Evolutionary conservation across 192 early-diverging fungal species (phyloP), one percentile per base, ranked within the genome.

Genomic region (Irineochytrium annulatum): DNA sequence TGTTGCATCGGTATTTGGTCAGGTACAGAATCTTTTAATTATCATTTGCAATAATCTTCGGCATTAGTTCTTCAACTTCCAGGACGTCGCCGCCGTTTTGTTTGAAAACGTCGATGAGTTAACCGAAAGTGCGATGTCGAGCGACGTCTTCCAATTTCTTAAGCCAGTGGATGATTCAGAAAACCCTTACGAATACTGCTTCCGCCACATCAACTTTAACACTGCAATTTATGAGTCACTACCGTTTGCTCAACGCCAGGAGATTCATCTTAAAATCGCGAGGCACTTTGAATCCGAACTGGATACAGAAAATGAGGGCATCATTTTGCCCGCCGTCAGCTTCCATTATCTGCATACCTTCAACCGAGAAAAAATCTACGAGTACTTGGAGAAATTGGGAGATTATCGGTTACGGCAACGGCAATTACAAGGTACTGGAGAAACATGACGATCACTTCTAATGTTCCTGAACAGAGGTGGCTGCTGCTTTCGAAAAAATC

Each of bases 141-240:
- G 52, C 19, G 65, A 67, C 54, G 0, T 24, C 3, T 67, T 67
- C 45, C 49, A 57, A 28, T 67, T 67, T 35, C 30, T 67, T 16
- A 54, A 19, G 26, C 43, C 56, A 29, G 16, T 29, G 17, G 46
- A 45, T 19, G 43, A 57, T 26, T 32, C 49, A 17, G 26, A 32
- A 19, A 60, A 32, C 28, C 52, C 41, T 19, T 60, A 54, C 24
- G 32, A 43, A 41, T 67, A 60, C 28, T 67, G 32, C 20, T 67
- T 67, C 30, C 49, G 57, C 11, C 65, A 67, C 45, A 49, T 60
- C 17, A n/a, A 59, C 16, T 59, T 67, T 35, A 59, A 37, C 48
- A 67, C 51, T 28, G 59, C 65, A 13, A 67, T 67, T 43, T 67
- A 67, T 37, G 65, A 57, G n/a, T 67, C 65, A 4, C 65, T 59